A percentile compares a stretch with the other conserved stretches of the same genome.
phyloP scores from a whole-genome alignment of 495 filamentous ascomycete genomes.

The Daldinia caldariorum region DNA sequence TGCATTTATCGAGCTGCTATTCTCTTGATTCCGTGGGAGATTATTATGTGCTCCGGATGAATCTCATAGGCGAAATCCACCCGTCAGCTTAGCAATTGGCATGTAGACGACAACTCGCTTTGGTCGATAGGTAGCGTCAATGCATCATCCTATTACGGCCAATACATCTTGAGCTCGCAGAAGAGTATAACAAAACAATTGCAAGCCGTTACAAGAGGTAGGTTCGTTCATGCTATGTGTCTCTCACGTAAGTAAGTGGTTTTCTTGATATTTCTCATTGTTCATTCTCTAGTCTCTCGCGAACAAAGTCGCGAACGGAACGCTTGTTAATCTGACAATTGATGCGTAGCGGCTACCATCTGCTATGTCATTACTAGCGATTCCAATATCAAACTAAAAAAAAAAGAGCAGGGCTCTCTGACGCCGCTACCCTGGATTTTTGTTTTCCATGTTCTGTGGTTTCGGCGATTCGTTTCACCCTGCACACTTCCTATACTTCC shows the following conservation, averaged over 20 bases:
- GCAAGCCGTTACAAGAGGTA: constrained; percentile 13
- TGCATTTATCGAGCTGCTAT: constrained; percentile 3
- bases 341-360: constrained; percentile 63
- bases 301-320: constrained; percentile 47
- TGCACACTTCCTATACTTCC: constrained; percentile 48
- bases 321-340: constrained; percentile 62
- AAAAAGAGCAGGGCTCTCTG: constrained; percentile 68
- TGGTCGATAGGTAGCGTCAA: constrained; percentile 35
- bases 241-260: constrained; percentile 22
- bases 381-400: constrained; percentile 60
- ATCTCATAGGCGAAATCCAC: not conserved
- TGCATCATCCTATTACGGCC: constrained; percentile 15
- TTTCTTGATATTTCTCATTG: constrained; percentile 9
- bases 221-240: constrained; percentile 7
- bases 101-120: not conserved
- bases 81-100: not conserved
- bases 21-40: not conserved
- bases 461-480: constrained; percentile 71
- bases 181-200: not conserved
- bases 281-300: constrained; percentile 6
- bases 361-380: constrained; percentile 61
- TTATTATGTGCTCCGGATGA: not conserved
- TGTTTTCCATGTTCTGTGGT: constrained; percentile 50
- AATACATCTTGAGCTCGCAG: not conserved
- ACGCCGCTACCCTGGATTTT: constrained; percentile 57